Evolutionary conservation across 257 asterid species (phyloP).

Genomic region (Paraleonurus japonicus): DNA sequence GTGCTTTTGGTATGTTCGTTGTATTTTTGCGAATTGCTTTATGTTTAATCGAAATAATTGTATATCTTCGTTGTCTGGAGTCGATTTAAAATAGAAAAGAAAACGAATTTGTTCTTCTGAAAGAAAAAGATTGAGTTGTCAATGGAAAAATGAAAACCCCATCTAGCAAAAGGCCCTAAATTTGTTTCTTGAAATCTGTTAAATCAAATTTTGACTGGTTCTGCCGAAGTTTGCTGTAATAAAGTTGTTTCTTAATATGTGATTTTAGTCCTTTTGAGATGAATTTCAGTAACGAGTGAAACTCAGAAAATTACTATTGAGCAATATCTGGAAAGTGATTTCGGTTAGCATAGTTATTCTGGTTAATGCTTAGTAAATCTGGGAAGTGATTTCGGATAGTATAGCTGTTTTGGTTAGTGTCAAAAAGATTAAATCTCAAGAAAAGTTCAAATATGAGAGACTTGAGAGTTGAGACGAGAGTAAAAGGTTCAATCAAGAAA

Average conservation of each 20-base stretch:
- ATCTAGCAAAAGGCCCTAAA: not conserved
- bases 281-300: not conserved
- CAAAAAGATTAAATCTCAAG: not conserved
- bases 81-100: not conserved
- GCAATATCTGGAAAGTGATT: not conserved
- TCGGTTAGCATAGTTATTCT: not conserved
- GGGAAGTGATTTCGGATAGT: not conserved
- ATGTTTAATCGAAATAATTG: not conserved
- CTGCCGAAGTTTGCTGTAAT: slow-evolving; percentile 7
- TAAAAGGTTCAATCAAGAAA: not conserved
- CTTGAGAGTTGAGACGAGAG: not conserved
- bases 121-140: not conserved
- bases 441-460: not conserved
- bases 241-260: not conserved
- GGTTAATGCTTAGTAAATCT: not conserved
- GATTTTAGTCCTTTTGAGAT: not conserved
- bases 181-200: not conserved
- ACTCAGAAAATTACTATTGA: not conserved
- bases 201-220: not conserved
- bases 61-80: not conserved
- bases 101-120: not conserved
- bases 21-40: not conserved
- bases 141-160: not conserved
- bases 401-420: not conserved
- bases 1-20: not conserved